A percentile compares a stretch with the other conserved stretches of the same genome.
phyloP scores from a whole-genome alignment of 2,329 filamentous ascomycete genomes.

The Tolypocladium paradoxum region DNA sequence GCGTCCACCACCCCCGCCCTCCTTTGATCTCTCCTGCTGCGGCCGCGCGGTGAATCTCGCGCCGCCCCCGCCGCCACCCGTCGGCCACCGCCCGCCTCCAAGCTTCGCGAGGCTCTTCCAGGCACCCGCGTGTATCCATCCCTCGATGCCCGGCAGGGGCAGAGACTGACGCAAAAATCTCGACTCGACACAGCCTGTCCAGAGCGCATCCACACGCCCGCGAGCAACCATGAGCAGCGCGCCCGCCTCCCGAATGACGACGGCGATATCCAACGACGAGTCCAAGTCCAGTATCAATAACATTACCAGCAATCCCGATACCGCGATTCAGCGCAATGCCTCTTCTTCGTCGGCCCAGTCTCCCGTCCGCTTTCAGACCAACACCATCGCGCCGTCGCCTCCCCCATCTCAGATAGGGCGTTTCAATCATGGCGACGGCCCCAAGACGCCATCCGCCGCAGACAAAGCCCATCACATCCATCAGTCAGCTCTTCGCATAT shows the following conservation, averaged over 20 bases:
- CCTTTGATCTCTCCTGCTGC: slow-evolving; percentile 9
- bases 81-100: not conserved
- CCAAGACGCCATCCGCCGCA: not conserved
- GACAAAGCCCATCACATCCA: slow-evolving; percentile 3
- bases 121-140: not conserved
- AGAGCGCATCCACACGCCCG: slow-evolving; percentile 1
- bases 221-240: slow-evolving; percentile 20
- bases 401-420: slow-evolving; percentile 7
- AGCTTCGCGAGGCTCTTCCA: not conserved
- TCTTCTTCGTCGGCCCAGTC: slow-evolving; percentile 10
- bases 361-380: slow-evolving; percentile 14
- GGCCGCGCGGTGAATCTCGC: not conserved
- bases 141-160: not conserved
- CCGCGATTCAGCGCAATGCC: not conserved
- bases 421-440: slow-evolving; percentile 2
- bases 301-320: not conserved
- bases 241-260: slow-evolving; percentile 14
- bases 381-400: slow-evolving; percentile 24
- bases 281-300: not conserved
- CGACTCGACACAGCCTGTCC: not conserved
- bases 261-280: slow-evolving; percentile 14
- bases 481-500: slow-evolving; percentile 23
- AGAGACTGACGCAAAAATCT: not conserved
- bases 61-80: slow-evolving; percentile 3
- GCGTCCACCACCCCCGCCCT: not conserved